Percentiles rank a stretch among this genome's conserved stretches.
Conservation (phyloP, 139 green algal genomes). For the Chlamydomonas sp. region DNA sequence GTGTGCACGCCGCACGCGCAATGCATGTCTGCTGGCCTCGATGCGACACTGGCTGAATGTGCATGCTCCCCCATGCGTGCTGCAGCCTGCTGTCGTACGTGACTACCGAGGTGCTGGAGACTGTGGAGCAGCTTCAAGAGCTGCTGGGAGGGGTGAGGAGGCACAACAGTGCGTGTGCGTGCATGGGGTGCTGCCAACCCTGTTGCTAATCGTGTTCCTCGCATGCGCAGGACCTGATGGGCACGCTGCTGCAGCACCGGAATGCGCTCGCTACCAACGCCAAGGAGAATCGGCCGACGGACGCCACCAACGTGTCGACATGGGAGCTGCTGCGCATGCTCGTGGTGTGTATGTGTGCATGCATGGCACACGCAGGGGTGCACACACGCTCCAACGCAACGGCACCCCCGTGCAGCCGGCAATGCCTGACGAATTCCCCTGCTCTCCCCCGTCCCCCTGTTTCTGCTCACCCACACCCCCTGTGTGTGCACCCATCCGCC, state of each 20-base stretch:
- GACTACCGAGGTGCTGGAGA: constrained; percentile 34
- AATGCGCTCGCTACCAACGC: neutral
- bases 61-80: neutral
- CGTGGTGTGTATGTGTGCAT: constrained; percentile 7
- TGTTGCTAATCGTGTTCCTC: neutral
- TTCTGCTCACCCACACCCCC: too few species aligned
- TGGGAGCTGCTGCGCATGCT: constrained; percentile 26
- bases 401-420: too few species aligned
- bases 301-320: constrained; percentile 21
- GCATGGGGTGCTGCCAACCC: neutral
- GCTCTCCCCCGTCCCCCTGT: too few species aligned
- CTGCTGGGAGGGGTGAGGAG: constrained; percentile 32
- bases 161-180: neutral
- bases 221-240: constrained; percentile 17
- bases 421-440: too few species aligned
- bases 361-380: neutral
- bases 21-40: neutral
- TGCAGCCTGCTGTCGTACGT: constrained; percentile 34
- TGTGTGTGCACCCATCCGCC: neutral
- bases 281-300: constrained; percentile 18
- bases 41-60: neutral
- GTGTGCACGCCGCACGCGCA: too few species aligned
- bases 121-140: constrained; percentile 31
- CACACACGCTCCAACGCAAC: neutral
- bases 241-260: constrained; percentile 15